Evolutionary conservation across 306 rosid species (phyloP), one percentile per base, ranked within the genome.

Genomic region (Rosa rugosa): DNA sequence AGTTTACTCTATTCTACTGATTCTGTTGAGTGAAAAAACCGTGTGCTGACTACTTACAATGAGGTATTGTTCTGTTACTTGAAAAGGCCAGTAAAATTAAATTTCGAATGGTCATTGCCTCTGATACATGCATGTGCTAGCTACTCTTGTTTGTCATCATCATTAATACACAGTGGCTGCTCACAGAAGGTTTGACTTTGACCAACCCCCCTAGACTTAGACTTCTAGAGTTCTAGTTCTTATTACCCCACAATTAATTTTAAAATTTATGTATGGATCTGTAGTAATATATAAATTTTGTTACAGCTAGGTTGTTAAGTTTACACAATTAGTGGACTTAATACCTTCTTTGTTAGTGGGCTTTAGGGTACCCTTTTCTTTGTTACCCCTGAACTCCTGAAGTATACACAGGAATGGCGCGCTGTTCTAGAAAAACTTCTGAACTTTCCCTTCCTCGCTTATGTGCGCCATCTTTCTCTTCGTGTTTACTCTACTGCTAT

Each of bases 51-150:
- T 9, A 57, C 3, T 57, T 57, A 9, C 6, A 22, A 4, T 10
- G 34, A 10, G 64, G 34, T 57, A 57, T 9, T 57, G 11, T 56
- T n/a, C 34, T 10, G 34, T 8, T 11, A 25, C 9, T 62, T 27
- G 40, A 4, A 12, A 44, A 57, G 27, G 34, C 34, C 63, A 10
- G 64, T 8, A 18, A 57, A 57, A 22, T 57, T 22, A 8, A 8
- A 9, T 22, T 7, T 25, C 23, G n/a, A 14, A 14, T 25, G 51
- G 16, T 2, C 34, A 11, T 56, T 10, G 13, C 22, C 68, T 78
- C 60, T 70, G 69, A 42, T 42, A 27, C 38, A 42, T 25, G 81
- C 69, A 78, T 54, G 75, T 78, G 81, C 66, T 41, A 42, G 65
- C 41, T 56, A 9, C 51, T 23, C 31, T 50, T 38, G 42, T 54